Percentiles rank a stretch among this genome's conserved stretches.
phyloP scores from a whole-genome alignment of 2,329 filamentous ascomycete genomes.

The Aspergillus chevalieri region DNA sequence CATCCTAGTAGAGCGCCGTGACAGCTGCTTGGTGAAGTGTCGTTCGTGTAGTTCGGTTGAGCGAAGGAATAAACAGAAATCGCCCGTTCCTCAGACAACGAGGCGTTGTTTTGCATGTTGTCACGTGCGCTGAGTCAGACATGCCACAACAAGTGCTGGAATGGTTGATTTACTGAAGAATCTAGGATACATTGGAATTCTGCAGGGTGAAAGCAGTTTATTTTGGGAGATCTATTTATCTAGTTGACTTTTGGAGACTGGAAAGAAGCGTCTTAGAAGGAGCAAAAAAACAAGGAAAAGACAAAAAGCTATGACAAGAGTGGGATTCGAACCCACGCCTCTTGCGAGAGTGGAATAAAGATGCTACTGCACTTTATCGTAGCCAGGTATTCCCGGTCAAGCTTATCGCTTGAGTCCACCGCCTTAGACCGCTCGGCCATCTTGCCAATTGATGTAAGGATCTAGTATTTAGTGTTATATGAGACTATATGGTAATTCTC shows the following conservation, averaged over 20 bases:
- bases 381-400: too few relatives aligned
- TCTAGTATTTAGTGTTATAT: too few relatives aligned
- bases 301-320: not conserved
- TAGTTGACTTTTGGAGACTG: not conserved
- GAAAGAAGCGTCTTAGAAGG: not conserved
- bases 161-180: too few relatives aligned
- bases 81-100: conserved; percentile 38
- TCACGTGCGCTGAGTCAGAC: conserved; percentile 25
- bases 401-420: too few relatives aligned
- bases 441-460: too few relatives aligned
- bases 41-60: conserved; percentile 10
- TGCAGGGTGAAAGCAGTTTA: too few relatives aligned
- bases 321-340: conserved; percentile 3
- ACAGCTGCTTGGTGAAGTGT: conserved; percentile 15
- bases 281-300: not conserved
- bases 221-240: not conserved
- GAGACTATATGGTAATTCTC: too few relatives aligned
- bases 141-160: not conserved
- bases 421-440: too few relatives aligned
- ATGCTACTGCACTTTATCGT: too few relatives aligned
- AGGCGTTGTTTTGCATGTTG: conserved; percentile 17
- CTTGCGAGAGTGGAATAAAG: too few relatives aligned
- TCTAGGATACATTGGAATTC: too few relatives aligned
- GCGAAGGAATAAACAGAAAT: conserved; percentile 36
- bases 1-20: too few relatives aligned